These are phyloP conservation scores for Salix purpurea DNA, from an alignment of 345 rosid species.

Conservation along the genomic window DNA sequence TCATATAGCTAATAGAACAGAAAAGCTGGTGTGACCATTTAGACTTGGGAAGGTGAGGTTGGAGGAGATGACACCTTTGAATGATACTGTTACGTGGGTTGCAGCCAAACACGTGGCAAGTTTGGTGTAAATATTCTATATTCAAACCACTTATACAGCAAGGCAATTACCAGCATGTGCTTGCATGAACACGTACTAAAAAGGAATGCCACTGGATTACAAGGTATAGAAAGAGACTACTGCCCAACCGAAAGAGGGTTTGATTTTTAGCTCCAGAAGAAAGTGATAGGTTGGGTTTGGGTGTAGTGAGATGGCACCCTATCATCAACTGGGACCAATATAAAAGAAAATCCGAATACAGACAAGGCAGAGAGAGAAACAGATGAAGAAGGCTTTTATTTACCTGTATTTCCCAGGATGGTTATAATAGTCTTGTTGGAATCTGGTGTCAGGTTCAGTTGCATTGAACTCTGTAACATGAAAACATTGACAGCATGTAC, in stretches of 20 bases:
- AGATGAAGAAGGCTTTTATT: not conserved
- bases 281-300: too few species aligned
- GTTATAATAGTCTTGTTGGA: conserved; percentile 57
- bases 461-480: conserved; percentile 43
- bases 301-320: too few species aligned
- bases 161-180: not conserved
- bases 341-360: not conserved
- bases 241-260: not conserved
- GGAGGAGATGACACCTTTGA: not conserved
- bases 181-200: not conserved
- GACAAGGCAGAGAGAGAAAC: not conserved
- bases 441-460: conserved; percentile 60
- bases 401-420: conserved; percentile 81
- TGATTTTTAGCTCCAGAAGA: too few species aligned
- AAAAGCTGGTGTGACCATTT: not conserved
- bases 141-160: not conserved
- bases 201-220: not conserved
- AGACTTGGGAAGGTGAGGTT: not conserved
- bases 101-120: too few species aligned
- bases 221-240: not conserved
- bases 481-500: not conserved
- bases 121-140: too few species aligned
- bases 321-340: not conserved
- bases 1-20: too few species aligned
- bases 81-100: not conserved